These are phyloP conservation scores for Fusarium sp. DNA, from an alignment of 2,329 filamentous ascomycete species.

Conservation along the genomic window DNA sequence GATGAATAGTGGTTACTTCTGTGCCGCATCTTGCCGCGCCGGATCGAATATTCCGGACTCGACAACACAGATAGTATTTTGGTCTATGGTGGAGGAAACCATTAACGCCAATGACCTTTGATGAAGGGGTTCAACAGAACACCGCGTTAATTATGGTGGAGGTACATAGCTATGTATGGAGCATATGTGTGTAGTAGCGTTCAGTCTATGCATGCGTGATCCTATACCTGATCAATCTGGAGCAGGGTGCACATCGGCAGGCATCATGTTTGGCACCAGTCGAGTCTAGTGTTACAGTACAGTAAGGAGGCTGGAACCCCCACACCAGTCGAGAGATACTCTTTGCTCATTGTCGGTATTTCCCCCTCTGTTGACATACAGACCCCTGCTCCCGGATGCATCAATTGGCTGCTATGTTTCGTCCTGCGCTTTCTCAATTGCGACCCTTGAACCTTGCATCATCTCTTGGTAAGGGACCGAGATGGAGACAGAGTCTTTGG, in stretches of 20 bases:
- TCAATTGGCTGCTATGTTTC: slow-evolving; percentile 32
- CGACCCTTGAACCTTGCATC: slow-evolving; percentile 34
- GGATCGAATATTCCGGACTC: not conserved
- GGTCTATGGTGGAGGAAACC: not conserved
- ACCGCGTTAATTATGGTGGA: not conserved
- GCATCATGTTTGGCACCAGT: slow-evolving; percentile 1
- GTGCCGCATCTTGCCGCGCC: not conserved
- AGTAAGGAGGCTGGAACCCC: slow-evolving; percentile 12
- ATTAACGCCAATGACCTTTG: not conserved
- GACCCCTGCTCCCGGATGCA: slow-evolving; percentile 26
- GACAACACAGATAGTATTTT: not conserved
- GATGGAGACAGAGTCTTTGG: slow-evolving; percentile 23
- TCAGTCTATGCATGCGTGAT: not conserved
- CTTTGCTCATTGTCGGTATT: slow-evolving; percentile 24
- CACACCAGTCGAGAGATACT: slow-evolving; percentile 23
- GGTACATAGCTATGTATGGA: not conserved
- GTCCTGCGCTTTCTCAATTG: slow-evolving; percentile 14
- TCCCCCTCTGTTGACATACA: slow-evolving; percentile 8
- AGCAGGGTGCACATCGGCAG: not conserved
- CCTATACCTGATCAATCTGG: slow-evolving; percentile 4
- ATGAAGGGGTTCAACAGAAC: not conserved
- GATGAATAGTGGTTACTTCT: not conserved
- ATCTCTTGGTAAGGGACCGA: slow-evolving; percentile 18
- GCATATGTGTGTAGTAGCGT: not conserved
- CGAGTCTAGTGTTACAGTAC: not conserved